Base-by-base conservation (phyloP, 805 yeast species). In the Metschnikowia similis region DNA sequence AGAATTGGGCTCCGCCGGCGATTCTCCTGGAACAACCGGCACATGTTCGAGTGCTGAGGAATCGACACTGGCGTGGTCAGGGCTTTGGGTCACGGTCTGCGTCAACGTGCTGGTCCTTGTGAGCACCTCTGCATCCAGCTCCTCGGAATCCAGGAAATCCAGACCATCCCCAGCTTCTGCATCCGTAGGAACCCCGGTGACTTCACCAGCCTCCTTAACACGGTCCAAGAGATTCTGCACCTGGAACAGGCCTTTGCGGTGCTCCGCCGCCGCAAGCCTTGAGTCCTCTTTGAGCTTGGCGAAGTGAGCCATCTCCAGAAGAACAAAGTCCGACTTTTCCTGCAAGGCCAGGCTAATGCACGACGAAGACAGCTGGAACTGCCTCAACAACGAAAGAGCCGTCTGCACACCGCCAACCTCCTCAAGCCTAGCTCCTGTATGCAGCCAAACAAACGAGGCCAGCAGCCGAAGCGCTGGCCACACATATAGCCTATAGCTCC, bases 321-420 rank as follows among this genome's bases (percentile, higher is more conserved):
- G 48, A 14, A 56, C 35, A 35, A 55, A 56, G 26, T 56, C 58
- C 1, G 49, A 39, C 32, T 56, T 56, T n/a, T 41, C 37, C 49
- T 48, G 58, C 49, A 53, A 46, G 2, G 52, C 49, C 10, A 29
- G 10, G 34, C 40, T 44, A 17, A 51, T 27, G 11, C 29, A 35
- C 6, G 51, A 45, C 6, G 51, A 45, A 4, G 56, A 48, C 44
- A 47, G 41, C 35, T 48, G 50, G n/a, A 48, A 34, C n/a, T n/a
- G 48, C 17, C 32, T 35, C 34, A 34, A 34, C 4, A 35, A 11
- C n/a, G 31, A 13, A 1, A 43, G 9, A 14, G 32, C 39, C 11
- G 9, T 27, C 39, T 43, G 46, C 38, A 43, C 34, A 27, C 10
- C 11, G 2, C 28, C 27, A 11, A 41, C 14, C 10, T 21, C 14